Conservation (phyloP, 106 monocot species). For the Agapanthus africanus region DNA sequence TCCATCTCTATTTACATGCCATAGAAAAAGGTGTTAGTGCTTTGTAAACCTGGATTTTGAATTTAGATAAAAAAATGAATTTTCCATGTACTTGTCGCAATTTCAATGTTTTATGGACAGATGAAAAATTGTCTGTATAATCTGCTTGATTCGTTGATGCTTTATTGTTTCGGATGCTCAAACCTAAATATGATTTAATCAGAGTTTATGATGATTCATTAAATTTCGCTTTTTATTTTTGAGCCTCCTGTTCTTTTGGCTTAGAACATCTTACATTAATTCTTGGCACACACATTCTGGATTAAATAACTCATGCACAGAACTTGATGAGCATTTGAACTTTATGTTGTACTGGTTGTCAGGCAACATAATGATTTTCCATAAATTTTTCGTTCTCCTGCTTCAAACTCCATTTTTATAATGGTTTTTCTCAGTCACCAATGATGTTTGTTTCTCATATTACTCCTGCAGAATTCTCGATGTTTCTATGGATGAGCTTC, state of each 20-base stretch:
- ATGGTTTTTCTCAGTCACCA: not conserved
- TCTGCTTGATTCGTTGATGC: not conserved
- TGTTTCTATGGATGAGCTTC: constrained; percentile 81
- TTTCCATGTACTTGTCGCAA: no score
- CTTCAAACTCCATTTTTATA: not conserved
- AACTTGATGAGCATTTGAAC: not conserved
- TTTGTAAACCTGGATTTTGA: no score
- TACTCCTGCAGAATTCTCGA: constrained; percentile 62
- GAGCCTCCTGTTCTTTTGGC: not conserved
- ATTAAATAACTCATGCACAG: not conserved
- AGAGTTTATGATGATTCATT: not conserved
- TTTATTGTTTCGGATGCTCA: not conserved
- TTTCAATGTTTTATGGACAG: no score
- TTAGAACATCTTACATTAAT: not conserved
- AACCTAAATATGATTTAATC: not conserved
- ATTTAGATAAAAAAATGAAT: no score
- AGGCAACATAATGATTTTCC: not conserved
- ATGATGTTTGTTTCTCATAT: not conserved
- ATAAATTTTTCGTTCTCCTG: not conserved
- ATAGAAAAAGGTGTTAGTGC: no score
- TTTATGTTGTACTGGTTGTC: not conserved
- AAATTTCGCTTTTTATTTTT: not conserved
- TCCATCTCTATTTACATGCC: no score
- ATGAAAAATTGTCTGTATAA: no score
- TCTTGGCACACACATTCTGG: no score